Base-by-base conservation (phyloP, 805 yeast genomes). In the Candida sphagnicola region DNA sequence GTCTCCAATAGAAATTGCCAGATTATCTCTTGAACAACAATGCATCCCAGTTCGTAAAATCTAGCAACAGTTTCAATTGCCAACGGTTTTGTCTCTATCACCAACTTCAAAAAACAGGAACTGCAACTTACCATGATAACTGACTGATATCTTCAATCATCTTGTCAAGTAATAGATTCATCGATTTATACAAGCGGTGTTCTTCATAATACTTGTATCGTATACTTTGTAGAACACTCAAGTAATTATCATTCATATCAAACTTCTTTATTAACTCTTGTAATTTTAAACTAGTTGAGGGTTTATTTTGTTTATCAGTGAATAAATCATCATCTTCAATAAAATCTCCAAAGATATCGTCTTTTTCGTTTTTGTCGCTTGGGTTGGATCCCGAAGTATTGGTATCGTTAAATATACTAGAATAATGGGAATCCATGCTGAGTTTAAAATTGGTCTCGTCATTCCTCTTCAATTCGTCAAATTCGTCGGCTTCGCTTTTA, bases 341-440 rank as follows among this genome's bases (percentile, higher is more conserved):
- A 16, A 23, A 33, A 19, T 28, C 43, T 10, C 40, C 42, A 37
- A 42, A 35, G 18, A 39, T 26, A 36, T 46, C 47, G 10, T 42
- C 49, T 24, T 48, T 48, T 11, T 44, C 47, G 15, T 25, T 24
- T 1, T 39, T 44, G 24, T 15, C 31, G 17, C 11, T 24, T 23
- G 18, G 17, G 26, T 10, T 42, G 4, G 16, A 8, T 11, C 36
- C 45, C 11, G 18, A 31, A 15, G 36, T 16, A 13, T 23, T 40
- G 4, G 32, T 18, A 34, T 49, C 50, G 30, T 51, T 50, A 35
- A 61, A 56, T 18, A 57, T 56, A 38, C 56, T 56, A 5, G 61
- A 54, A 35, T 51, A 61, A 39, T 61, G 64, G 18, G 32, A 40
- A 28, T 58, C 63, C 41, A 58, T 48, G 10, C 49, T 33, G 11